Conservation (phyloP, 371 early-diverging fungal species). For the Lichtheimia ornata region DNA sequence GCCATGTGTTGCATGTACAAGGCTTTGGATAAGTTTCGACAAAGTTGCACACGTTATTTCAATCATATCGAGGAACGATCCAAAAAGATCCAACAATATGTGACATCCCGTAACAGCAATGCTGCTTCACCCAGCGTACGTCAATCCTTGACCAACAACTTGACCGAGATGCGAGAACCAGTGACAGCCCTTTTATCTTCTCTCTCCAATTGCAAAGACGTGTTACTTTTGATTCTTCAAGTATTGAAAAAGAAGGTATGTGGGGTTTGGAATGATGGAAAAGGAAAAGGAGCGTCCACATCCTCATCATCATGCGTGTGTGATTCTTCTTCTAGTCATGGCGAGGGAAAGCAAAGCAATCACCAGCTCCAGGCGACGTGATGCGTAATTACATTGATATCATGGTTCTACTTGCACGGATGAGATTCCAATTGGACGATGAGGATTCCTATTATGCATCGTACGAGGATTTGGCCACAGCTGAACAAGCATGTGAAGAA, state of each 20-base stretch:
- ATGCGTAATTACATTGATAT: slow-evolving; percentile 34
- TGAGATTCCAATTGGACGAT: slow-evolving; percentile 26
- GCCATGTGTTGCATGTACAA: slow-evolving; percentile 17
- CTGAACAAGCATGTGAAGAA: slow-evolving; percentile 29
- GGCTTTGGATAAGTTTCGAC: not conserved
- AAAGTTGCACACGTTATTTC: slow-evolving; percentile 6
- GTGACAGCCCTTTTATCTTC: not conserved
- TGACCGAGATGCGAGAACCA: not conserved
- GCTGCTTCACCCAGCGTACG: too few relatives aligned
- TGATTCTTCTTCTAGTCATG: slow-evolving; percentile 9
- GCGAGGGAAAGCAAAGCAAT: slow-evolving; percentile 6
- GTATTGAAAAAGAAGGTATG: slow-evolving; percentile 24
- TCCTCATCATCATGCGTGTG: too few relatives aligned
- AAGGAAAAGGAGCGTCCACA: too few relatives aligned
- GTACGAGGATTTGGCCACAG: slow-evolving; percentile 30
- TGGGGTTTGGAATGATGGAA: not conserved
- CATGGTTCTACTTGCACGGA: slow-evolving; percentile 32
- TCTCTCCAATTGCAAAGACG: slow-evolving; percentile 16
- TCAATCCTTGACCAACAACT: not conserved
- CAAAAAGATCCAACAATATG: slow-evolving; percentile 2
- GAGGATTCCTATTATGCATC: slow-evolving; percentile 27
- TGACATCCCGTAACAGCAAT: too few relatives aligned
- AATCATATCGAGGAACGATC: not conserved
- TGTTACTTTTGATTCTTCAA: slow-evolving; percentile 14
- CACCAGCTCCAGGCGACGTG: slow-evolving; percentile 5